A percentile compares a stretch with the other conserved stretches of the same genome.
These are phyloP conservation scores for Phytophthora agathidicida DNA, from an alignment of 352 stramenopile genomes.

Conservation along the genomic window DNA sequence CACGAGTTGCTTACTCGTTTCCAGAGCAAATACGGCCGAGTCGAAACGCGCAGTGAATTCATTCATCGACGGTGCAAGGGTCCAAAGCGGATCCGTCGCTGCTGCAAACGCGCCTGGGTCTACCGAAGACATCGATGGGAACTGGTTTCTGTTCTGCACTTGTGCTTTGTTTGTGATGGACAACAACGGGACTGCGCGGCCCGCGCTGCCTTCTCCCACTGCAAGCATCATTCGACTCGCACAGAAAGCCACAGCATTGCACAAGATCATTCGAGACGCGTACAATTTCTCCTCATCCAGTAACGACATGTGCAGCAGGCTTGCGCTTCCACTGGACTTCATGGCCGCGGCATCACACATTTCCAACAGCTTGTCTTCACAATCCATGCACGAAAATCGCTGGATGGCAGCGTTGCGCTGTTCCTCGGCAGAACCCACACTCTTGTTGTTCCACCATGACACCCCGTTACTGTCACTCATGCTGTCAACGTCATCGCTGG, in stretches of 20 bases:
- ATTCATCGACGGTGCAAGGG: slow-evolving; percentile 57
- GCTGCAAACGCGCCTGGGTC: slow-evolving; percentile 58
- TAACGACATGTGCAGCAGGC: slow-evolving; percentile 61
- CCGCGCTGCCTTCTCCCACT: slow-evolving; percentile 43
- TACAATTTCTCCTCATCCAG: slow-evolving; percentile 86
- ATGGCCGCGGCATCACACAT: slow-evolving; percentile 32
- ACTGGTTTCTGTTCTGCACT: slow-evolving; percentile 36
- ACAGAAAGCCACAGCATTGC: slow-evolving; percentile 79
- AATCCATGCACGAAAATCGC: slow-evolving; percentile 42
- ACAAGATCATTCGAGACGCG: slow-evolving; percentile 81
- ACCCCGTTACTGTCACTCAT: slow-evolving; percentile 27
- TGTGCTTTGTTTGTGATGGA: slow-evolving; percentile 47
- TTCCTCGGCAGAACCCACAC: slow-evolving; percentile 47
- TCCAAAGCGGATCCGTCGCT: slow-evolving; percentile 68
- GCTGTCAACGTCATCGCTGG: slow-evolving; percentile 33
- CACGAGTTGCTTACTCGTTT: slow-evolving; percentile 52
- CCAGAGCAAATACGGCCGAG: slow-evolving; percentile 48
- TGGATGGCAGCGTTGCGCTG: slow-evolving; percentile 54
- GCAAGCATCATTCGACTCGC: slow-evolving; percentile 72
- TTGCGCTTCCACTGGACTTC: slow-evolving; percentile 36
- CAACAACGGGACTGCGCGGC: slow-evolving; percentile 51
- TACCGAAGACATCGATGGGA: slow-evolving; percentile 58
- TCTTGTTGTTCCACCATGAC: slow-evolving; percentile 62
- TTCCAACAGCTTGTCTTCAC: slow-evolving; percentile 55
- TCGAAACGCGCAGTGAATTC: slow-evolving; percentile 71